phyloP scores from a whole-genome alignment of 768 basidiomycete species.

The Collybia nuda region DNA sequence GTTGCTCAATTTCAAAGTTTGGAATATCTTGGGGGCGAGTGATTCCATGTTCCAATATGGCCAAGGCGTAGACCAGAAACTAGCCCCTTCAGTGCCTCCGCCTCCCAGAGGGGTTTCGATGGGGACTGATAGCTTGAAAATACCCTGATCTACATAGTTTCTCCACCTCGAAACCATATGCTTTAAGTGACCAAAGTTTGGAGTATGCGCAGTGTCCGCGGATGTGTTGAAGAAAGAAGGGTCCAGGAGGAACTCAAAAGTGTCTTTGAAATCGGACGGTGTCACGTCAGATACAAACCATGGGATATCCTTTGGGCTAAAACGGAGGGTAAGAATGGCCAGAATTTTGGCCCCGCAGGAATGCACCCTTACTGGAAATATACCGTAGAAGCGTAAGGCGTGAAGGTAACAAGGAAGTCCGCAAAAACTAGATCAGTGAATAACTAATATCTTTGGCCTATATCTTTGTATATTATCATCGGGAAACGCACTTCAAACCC shows the following conservation, averaged over 20 bases:
- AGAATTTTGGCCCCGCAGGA: neutral
- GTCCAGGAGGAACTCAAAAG: conserved; percentile 58
- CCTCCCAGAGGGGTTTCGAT: conserved; percentile 55
- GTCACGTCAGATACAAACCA: conserved; percentile 98
- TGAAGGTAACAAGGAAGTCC: conserved; percentile 89
- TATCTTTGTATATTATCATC: neutral
- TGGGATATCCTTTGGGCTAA: conserved; percentile 88
- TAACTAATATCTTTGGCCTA: conserved; percentile 46
- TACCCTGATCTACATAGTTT: conserved; percentile 63
- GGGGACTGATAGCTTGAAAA: conserved; percentile 74
- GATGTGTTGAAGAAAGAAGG: conserved; percentile 57
- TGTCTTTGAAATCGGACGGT: conserved; percentile 74
- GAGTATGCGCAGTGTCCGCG: conserved; percentile 12
- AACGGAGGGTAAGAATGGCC: neutral
- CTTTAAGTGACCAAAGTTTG: conserved; percentile 40
- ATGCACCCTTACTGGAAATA: conserved; percentile 78
- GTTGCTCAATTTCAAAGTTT: conserved; percentile 49
- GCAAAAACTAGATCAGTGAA: conserved; percentile 94
- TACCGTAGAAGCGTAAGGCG: conserved; percentile 77
- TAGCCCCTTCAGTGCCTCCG: conserved; percentile 25
- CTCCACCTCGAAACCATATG: conserved; percentile 73
- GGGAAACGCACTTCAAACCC: conserved; percentile 75
- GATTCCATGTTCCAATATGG: conserved; percentile 76
- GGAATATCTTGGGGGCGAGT: conserved; percentile 51
- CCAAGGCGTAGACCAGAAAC: conserved; percentile 74